phyloP scores from a whole-genome alignment of 106 monocot genomes.

The Narthecium ossifragum region DNA sequence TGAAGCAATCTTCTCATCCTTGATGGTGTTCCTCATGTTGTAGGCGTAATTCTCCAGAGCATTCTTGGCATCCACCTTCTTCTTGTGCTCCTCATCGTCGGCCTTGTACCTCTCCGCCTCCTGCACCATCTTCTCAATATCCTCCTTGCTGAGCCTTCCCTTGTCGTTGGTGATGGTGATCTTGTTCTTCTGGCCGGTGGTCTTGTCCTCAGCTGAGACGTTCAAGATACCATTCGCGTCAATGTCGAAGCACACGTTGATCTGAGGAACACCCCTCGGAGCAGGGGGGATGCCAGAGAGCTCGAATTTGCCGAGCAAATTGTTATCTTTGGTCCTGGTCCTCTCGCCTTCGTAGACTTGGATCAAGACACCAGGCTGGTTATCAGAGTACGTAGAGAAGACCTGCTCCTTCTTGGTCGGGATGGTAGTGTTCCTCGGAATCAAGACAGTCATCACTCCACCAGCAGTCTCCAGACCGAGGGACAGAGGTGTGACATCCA shows the following conservation, averaged over 20 bases:
- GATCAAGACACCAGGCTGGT: constrained; percentile 41
- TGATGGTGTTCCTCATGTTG: constrained; percentile 50
- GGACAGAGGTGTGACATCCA: constrained; percentile 41
- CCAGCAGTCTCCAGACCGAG: constrained; percentile 47
- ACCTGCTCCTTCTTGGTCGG: constrained; percentile 45
- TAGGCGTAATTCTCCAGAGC: constrained; percentile 59
- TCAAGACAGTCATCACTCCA: constrained; percentile 36
- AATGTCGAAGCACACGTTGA: constrained; percentile 58
- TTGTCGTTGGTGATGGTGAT: constrained; percentile 49
- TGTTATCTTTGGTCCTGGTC: constrained; percentile 40
- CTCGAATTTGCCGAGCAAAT: constrained; percentile 54
- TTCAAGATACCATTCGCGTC: constrained; percentile 62
- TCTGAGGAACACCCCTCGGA: constrained; percentile 41
- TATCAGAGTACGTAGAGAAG: constrained; percentile 38
- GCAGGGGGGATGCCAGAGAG: constrained; percentile 58
- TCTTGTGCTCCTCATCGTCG: constrained; percentile 48
- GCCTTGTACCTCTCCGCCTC: constrained; percentile 40
- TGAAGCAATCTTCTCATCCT: constrained; percentile 38
- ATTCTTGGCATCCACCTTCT: constrained; percentile 55
- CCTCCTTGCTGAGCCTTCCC: constrained; percentile 37
- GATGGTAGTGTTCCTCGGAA: constrained; percentile 36
- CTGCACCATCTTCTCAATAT: constrained; percentile 40
- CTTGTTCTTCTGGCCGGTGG: constrained; percentile 51
- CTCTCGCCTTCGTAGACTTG: constrained; percentile 49
- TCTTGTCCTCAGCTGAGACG: constrained; percentile 56